A percentile compares a stretch with the other conserved stretches of the same genome.
phyloP scores from a whole-genome alignment of 1,284 basidiomycete genomes.

The Microstroma glucosiphilum region DNA sequence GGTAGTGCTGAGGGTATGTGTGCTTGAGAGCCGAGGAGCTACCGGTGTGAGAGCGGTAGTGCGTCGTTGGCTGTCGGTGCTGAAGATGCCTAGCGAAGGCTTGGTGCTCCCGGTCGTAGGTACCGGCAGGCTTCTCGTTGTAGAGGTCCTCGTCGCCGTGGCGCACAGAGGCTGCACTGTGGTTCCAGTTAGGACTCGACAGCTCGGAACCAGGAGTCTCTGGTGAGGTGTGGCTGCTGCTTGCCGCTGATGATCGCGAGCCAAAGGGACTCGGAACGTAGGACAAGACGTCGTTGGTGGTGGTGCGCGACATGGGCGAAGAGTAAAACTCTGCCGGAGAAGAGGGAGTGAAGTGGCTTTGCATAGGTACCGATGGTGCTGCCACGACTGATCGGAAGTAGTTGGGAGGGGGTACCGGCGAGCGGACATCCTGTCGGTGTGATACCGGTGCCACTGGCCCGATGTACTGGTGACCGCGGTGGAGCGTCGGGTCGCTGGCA shows the following conservation, averaged over 20 bases:
- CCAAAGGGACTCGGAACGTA: conserved; percentile 31
- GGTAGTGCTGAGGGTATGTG: too few species aligned
- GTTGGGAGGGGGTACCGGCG: conserved; percentile 35
- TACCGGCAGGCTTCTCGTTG: conserved; percentile 22
- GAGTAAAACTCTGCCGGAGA: conserved; percentile 13
- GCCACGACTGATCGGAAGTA: conserved; percentile 15
- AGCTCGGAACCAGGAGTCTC: conserved; percentile 42
- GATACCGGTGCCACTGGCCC: too few species aligned
- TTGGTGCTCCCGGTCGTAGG: conserved; percentile 20
- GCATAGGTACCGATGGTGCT: conserved; percentile 17
- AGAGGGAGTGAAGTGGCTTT: conserved; percentile 20
- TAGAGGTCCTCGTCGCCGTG: neutral
- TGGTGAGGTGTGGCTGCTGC: conserved; percentile 39
- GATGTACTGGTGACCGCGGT: neutral
- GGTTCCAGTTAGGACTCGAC: conserved; percentile 10
- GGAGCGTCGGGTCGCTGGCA: conserved; percentile 18
- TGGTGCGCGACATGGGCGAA: conserved; percentile 15
- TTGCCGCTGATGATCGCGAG: conserved; percentile 15
- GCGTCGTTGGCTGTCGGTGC: too few species aligned
- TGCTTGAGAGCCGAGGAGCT: too few species aligned
- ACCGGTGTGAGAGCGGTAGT: too few species aligned
- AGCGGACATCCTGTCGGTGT: conserved; percentile 23
- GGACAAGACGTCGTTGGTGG: conserved; percentile 27
- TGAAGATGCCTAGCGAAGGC: conserved; percentile 6
- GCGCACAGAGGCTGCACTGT: conserved; percentile 3